phyloP scores from a whole-genome alignment of 352 stramenopile species.

The Pilasporangium apinafurcum region DNA sequence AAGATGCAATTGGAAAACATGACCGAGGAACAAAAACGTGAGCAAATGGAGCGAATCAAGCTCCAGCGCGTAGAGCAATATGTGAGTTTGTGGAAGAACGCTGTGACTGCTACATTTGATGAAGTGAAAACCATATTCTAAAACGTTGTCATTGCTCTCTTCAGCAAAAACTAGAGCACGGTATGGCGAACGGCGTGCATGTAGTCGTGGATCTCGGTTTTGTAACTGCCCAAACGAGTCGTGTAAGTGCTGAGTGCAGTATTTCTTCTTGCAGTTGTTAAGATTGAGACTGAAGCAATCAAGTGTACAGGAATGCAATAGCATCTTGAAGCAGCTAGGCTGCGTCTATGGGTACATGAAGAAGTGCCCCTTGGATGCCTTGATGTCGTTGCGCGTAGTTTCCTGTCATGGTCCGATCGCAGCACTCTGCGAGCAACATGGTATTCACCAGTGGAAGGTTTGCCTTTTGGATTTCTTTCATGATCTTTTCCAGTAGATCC shows the following conservation, averaged over 20 bases:
- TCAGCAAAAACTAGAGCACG: slow-evolving; percentile 70
- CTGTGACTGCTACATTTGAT: neutral
- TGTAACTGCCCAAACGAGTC: slow-evolving; percentile 25
- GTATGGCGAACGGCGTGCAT: slow-evolving; percentile 26
- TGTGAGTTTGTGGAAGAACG: slow-evolving; percentile 24
- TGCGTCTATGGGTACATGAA: slow-evolving; percentile 79
- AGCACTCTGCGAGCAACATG: slow-evolving; percentile 30
- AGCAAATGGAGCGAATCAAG: slow-evolving; percentile 46
- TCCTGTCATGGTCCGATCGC: slow-evolving; percentile 34
- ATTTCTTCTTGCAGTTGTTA: neutral
- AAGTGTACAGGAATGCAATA: slow-evolving; percentile 50
- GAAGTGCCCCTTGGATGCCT: slow-evolving; percentile 44
- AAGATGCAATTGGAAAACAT: slow-evolving; percentile 8
- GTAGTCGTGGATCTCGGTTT: slow-evolving; percentile 72
- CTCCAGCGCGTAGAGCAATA: slow-evolving; percentile 79
- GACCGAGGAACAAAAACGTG: slow-evolving; percentile 35
- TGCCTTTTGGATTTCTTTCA: neutral
- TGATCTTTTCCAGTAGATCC: neutral
- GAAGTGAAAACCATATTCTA: neutral
- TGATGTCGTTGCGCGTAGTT: slow-evolving; percentile 52
- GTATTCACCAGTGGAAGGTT: slow-evolving; percentile 58
- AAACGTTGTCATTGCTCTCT: neutral
- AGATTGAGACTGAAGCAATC: neutral
- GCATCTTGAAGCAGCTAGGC: slow-evolving; percentile 74
- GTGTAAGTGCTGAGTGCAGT: slow-evolving; percentile 18